Conservation (phyloP, 768 basidiomycete species). For the Sutorius australiensis region DNA sequence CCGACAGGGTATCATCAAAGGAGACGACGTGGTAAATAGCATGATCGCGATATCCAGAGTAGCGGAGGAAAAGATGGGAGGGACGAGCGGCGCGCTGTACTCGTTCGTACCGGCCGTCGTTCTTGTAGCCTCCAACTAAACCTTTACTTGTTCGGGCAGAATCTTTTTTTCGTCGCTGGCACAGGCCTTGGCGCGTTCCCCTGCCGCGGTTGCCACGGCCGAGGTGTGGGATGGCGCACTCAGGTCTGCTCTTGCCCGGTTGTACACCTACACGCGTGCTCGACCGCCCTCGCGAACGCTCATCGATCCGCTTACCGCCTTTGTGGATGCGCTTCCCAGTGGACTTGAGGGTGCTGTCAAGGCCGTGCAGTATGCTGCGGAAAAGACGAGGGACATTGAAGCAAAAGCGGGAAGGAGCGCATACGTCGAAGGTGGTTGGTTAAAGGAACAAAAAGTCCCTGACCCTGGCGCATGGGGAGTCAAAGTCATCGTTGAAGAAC, state of each 20-base stretch:
- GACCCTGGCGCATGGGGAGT: conserved; percentile 96
- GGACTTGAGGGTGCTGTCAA: conserved; percentile 52
- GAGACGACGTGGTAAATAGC: conserved; percentile 60
- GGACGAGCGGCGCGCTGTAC: conserved; percentile 87
- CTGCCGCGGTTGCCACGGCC: conserved; percentile 32
- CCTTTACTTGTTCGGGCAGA: conserved; percentile 35
- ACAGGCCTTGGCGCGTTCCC: conserved; percentile 54
- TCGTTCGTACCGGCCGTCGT: conserved; percentile 53
- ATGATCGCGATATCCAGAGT: conserved; percentile 68
- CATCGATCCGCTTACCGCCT: conserved; percentile 85
- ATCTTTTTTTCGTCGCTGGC: conserved; percentile 91
- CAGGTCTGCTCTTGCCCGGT: conserved; percentile 49
- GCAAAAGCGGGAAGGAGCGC: conserved; percentile 89
- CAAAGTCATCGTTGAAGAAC: conserved; percentile 62
- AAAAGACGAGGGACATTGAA: conserved; percentile 66
- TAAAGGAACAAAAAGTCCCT: conserved; percentile 59
- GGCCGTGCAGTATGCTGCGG: conserved; percentile 63
- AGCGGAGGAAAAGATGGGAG: conserved; percentile 85
- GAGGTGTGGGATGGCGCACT: conserved; percentile 63
- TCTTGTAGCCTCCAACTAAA: neutral
- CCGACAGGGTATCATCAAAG: conserved; percentile 50
- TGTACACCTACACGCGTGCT: conserved; percentile 85
- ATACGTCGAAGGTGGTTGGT: conserved; percentile 70
- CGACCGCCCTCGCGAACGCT: conserved; percentile 88
- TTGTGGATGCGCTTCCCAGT: conserved; percentile 41